A percentile compares a stretch with the other conserved stretches of the same genome.
Conservation (phyloP, 805 yeast species). For the Teunomyces gatunensis region DNA sequence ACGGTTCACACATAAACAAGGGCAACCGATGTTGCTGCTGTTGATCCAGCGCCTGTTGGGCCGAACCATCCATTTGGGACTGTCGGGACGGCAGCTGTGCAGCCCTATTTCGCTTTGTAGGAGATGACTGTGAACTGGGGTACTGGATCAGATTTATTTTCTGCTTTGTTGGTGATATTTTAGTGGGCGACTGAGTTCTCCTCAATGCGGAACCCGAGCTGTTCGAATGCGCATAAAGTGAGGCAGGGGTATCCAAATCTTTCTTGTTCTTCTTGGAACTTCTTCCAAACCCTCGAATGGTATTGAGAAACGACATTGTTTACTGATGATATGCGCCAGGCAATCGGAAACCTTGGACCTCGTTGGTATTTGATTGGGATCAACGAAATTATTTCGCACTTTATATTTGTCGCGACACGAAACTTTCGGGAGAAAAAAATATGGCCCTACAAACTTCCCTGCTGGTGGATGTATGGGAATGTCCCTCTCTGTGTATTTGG, state of each 20-base stretch:
- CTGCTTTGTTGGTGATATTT: conserved; percentile 42
- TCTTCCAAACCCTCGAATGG: conserved; percentile 48
- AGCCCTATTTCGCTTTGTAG: conserved; percentile 16
- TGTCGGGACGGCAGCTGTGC: conserved; percentile 12
- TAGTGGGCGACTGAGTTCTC: conserved; percentile 38
- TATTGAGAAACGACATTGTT: conserved; percentile 43
- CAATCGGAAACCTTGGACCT: not conserved
- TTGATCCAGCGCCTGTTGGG: conserved; percentile 10
- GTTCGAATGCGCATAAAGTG: conserved; percentile 32
- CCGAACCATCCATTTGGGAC: not conserved
- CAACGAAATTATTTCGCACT: not conserved
- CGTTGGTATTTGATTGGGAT: conserved; percentile 1
- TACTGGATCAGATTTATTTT: conserved; percentile 19
- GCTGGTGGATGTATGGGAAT: not conserved
- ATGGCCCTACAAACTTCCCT: not conserved
- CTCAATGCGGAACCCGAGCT: conserved; percentile 34
- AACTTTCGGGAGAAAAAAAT: not conserved
- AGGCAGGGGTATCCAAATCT: conserved; percentile 28
- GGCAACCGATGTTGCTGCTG: conserved; percentile 35
- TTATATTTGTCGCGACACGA: conserved; percentile 2
- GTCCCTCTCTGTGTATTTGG: not conserved
- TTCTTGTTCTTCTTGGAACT: conserved; percentile 45
- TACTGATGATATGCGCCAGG: not conserved
- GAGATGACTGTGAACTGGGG: conserved; percentile 22
- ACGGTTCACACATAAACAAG: conserved; percentile 86